Percentiles rank a stretch among this genome's conserved stretches.
phyloP scores from a whole-genome alignment of 2,329 filamentous ascomycete species.

The Fusarium sororula region DNA sequence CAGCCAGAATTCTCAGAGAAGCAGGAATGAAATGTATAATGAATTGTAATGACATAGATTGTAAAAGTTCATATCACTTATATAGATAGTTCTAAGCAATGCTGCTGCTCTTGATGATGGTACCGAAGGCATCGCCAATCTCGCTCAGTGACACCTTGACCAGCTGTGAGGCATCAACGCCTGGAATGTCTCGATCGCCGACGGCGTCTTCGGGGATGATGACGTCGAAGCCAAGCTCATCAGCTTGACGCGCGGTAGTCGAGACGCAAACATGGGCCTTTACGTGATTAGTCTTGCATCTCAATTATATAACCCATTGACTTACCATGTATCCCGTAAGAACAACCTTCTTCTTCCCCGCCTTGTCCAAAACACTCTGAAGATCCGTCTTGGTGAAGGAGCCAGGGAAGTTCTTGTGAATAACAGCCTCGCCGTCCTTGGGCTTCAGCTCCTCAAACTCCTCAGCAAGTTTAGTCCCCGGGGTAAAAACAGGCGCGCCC shows the following conservation, averaged over 20 bases:
- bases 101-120: slow-evolving; percentile 57
- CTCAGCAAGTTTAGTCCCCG: slow-evolving; percentile 65
- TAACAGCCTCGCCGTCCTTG: slow-evolving; percentile 61
- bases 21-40: background rate
- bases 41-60: background rate
- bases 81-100: slow-evolving; percentile 27
- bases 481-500: slow-evolving; percentile 73
- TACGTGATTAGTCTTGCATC: background rate
- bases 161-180: slow-evolving; percentile 64
- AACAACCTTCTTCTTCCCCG: slow-evolving; percentile 67
- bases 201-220: slow-evolving; percentile 69
- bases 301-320: background rate
- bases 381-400: slow-evolving; percentile 70
- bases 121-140: slow-evolving; percentile 71
- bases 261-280: slow-evolving; percentile 72
- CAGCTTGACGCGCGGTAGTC: slow-evolving; percentile 69
- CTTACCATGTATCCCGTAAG: slow-evolving; percentile 67
- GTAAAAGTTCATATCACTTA: background rate
- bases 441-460: slow-evolving; percentile 69
- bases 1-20: slow-evolving; percentile 42
- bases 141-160: slow-evolving; percentile 63
- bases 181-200: slow-evolving; percentile 73
- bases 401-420: slow-evolving; percentile 67
- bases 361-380: slow-evolving; percentile 57
- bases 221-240: slow-evolving; percentile 70